Evolutionary conservation across 768 basidiomycete species (phyloP), one percentile per base, ranked within the genome.

Genomic region (Phlegmacium glaucopus): DNA sequence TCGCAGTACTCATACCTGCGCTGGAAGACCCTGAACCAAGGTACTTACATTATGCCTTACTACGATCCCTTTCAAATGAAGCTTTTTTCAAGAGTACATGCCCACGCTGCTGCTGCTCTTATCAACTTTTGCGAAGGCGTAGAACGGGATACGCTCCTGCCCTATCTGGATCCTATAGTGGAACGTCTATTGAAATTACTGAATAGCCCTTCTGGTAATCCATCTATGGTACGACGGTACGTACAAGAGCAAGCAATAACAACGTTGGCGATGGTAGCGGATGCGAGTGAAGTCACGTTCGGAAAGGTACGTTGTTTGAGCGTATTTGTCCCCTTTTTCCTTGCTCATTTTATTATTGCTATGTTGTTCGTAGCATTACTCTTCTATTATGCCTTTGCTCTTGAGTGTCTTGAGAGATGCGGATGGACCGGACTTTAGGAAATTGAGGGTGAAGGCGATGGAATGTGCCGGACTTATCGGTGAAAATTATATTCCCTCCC

Each of bases 81-180:
- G n/a, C n/a, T 22, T 22, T 86, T 12, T 27, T 12, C 0, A 22
- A 22, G 32, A 10, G 32, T 34, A 10, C 32, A 90, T 52, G 75
- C 88, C 0, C 90, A 93, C 57, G 87, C 90, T 1, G 87, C 89
- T 0, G 85, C 90, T 0, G 90, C 89, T 1, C 71, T 92, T 27
- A 89, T 91, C 63, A 93, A 93, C 62, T 91, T 92, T 67, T 92
- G 89, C 62, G 85, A 91, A 61, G 87, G 89, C 30, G 87, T 88
- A 22, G 83, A 80, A 54, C 75, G 80, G n/a, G 77, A 85, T 18
- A 82, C 78, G 1, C 75, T 89, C 9, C 55, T 83, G 1, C 85
- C 86, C 0, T 90, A 87, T 63, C 77, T 93, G 10, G 89, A 90
- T 42, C 74, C 79, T 0, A 82, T 90, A 53, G 84, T 93, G 17